Conservation (phyloP, 1,284 basidiomycete species). For the Puccinia hordei region DNA sequence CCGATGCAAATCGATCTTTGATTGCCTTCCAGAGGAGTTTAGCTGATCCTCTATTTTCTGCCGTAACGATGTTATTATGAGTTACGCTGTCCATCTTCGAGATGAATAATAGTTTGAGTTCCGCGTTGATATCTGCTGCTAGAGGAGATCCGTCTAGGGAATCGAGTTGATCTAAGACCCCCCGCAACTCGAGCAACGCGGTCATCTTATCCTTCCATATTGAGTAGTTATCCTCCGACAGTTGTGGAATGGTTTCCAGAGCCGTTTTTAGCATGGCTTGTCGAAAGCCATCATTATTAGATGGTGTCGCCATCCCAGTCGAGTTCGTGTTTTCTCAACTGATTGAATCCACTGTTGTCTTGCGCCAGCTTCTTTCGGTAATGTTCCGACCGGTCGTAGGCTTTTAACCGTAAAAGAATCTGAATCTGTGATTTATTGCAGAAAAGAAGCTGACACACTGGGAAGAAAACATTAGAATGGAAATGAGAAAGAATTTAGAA, state of each 20-base stretch:
- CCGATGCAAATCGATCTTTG: not conserved
- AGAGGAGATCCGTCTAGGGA: not conserved
- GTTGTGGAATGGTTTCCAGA: not conserved
- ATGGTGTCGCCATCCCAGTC: not conserved
- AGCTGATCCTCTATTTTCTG: not conserved
- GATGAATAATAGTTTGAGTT: not conserved
- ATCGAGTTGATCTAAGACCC: not conserved
- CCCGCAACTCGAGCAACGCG: not conserved
- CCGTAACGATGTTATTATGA: not conserved
- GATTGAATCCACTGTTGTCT: not conserved
- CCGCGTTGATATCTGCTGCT: not conserved
- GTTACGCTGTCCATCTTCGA: not conserved
- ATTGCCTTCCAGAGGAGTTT: not conserved
- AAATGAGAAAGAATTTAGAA: too few species aligned
- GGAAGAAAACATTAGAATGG: too few species aligned
- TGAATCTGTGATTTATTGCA: not conserved
- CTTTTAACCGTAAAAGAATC: not conserved
- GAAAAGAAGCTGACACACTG: too few species aligned
- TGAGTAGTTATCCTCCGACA: not conserved
- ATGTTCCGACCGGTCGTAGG: too few species aligned
- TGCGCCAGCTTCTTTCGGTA: not conserved
- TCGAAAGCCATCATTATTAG: not conserved
- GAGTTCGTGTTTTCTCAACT: not conserved
- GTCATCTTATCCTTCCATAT: not conserved
- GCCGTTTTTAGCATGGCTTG: constrained; percentile 1